phyloP scores from a whole-genome alignment of 1,284 basidiomycete species.

The Moniliophthora roreri region DNA sequence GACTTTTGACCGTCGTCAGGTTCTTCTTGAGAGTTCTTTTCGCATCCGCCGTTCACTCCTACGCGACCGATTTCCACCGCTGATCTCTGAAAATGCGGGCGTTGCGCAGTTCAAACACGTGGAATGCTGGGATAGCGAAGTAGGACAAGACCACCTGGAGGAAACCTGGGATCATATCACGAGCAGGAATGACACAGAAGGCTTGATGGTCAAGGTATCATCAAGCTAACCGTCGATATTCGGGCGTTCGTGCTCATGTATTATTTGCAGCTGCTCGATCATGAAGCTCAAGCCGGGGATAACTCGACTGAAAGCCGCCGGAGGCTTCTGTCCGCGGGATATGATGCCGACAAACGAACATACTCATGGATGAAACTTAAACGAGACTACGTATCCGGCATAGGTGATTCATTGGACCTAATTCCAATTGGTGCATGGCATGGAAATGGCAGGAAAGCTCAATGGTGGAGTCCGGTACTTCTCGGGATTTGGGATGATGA shows the following conservation, averaged over 20 bases:
- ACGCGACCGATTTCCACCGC: conserved; percentile 56
- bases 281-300: conserved; percentile 38
- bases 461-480: conserved; percentile 93
- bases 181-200: conserved; percentile 72
- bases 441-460: conserved; percentile 89
- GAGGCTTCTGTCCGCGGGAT: conserved; percentile 83
- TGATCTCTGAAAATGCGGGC: conserved; percentile 42
- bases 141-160: conserved; percentile 64
- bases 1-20: conserved; percentile 36
- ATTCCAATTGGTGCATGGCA: conserved; percentile 89
- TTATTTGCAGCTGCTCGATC: conserved; percentile 56
- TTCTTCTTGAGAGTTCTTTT: conserved; percentile 72
- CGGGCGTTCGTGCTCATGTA: not conserved
- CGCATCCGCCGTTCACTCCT: conserved; percentile 72
- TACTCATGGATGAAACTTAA: conserved; percentile 85
- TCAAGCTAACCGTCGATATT: conserved; percentile 11
- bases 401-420: conserved; percentile 64
- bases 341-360: conserved; percentile 84
- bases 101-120: conserved; percentile 79
- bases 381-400: conserved; percentile 70
- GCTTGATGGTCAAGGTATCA: conserved; percentile 88
- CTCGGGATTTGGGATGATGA: conserved; percentile 80
- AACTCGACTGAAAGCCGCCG: conserved; percentile 44
- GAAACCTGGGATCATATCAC: conserved; percentile 81
- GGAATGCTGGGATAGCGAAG: conserved; percentile 71